Conservation (phyloP, 768 basidiomycete species). For the Leccinum olivaceopallidum region DNA sequence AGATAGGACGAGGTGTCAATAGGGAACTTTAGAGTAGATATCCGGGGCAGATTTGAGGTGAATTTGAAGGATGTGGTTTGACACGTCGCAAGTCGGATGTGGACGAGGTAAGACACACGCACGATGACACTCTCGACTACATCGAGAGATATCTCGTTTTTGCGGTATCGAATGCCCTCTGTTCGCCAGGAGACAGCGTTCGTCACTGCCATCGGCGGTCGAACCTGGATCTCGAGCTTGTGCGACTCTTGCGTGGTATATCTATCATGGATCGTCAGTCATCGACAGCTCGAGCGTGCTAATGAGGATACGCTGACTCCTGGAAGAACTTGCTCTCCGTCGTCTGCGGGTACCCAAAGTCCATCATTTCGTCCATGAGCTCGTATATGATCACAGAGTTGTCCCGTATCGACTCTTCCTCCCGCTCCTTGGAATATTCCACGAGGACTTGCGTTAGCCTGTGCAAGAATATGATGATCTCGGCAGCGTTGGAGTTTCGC, state of each 20-base stretch:
- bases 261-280: conserved; percentile 36
- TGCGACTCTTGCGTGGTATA: conserved; percentile 99
- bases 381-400: conserved; percentile 99
- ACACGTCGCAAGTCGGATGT: background rate
- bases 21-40: too few relatives aligned
- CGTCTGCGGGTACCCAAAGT: conserved; percentile 98
- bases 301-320: conserved; percentile 57
- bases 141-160: conserved; percentile 99
- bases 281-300: background rate
- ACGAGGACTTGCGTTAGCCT: conserved; percentile 86
- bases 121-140: conserved; percentile 98
- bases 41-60: too few relatives aligned
- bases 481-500: conserved; percentile 93
- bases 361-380: conserved; percentile 99
- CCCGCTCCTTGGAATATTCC: conserved; percentile 99
- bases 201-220: conserved; percentile 95
- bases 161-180: conserved; percentile 94
- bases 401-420: conserved; percentile 98
- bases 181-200: conserved; percentile 99
- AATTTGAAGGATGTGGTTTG: background rate
- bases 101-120: conserved; percentile 29
- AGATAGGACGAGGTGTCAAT: too few relatives aligned
- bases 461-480: conserved; percentile 96
- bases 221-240: conserved; percentile 90
- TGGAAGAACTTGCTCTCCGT: conserved; percentile 99